These are phyloP conservation scores for Plasmodium relictum DNA, from an alignment of 169 alveolate genomes.

Conservation along the genomic window DNA sequence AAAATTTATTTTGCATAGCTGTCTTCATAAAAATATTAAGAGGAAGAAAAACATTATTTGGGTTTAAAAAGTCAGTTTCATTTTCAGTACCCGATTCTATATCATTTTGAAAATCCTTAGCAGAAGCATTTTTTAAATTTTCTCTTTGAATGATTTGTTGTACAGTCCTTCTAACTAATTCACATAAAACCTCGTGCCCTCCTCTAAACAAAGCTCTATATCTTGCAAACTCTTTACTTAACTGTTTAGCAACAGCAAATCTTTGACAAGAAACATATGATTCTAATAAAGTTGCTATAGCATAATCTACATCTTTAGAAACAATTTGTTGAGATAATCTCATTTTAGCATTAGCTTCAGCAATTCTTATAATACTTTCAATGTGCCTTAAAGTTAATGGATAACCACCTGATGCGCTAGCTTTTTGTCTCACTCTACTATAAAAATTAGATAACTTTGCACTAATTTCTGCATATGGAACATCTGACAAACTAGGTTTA, in stretches of 20 bases:
- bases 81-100: constrained; percentile 78
- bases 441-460: constrained; percentile 91
- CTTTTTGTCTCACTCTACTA: constrained; percentile 95
- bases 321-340: constrained; percentile 96
- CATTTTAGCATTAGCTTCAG: constrained; percentile 98
- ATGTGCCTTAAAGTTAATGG: constrained; percentile 97
- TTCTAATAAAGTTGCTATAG: constrained; percentile 97
- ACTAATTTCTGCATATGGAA: constrained; percentile 85
- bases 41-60: constrained; percentile 68
- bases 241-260: constrained; percentile 93
- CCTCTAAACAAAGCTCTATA: constrained; percentile 90
- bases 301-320: constrained; percentile 96
- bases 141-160: constrained; percentile 83
- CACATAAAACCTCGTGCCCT: constrained; percentile 88
- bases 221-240: constrained; percentile 89
- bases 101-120: constrained; percentile 77
- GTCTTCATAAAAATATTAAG: constrained; percentile 79
- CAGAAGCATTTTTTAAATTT: constrained; percentile 78
- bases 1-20: constrained; percentile 84
- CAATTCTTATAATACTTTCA: constrained; percentile 96
- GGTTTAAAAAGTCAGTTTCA: constrained; percentile 77
- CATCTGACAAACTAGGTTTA: constrained; percentile 86
- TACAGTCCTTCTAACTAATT: constrained; percentile 82
- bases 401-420: constrained; percentile 97
- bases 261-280: constrained; percentile 96